Percentiles rank a stretch among this genome's conserved stretches.
phyloP scores from a whole-genome alignment of 805 yeast species.

The Yamadazyma sp. region DNA sequence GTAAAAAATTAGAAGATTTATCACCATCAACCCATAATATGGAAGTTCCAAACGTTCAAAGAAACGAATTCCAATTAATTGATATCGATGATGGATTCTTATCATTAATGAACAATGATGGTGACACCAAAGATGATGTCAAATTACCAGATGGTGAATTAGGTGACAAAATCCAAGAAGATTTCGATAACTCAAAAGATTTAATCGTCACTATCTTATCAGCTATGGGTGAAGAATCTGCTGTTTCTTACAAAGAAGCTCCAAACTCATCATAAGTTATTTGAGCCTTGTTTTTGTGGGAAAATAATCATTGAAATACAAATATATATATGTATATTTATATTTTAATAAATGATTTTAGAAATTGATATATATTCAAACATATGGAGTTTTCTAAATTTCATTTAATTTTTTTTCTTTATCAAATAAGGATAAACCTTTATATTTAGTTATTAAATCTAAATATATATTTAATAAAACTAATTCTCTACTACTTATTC shows the following conservation, averaged over 20 bases:
- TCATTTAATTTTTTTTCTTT: too few species aligned
- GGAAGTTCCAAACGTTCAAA: slow-evolving; percentile 97
- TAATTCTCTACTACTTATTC: too few species aligned
- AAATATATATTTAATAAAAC: too few species aligned
- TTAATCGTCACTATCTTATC: slow-evolving; percentile 93
- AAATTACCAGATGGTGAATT: slow-evolving; percentile 97
- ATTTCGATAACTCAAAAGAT: slow-evolving; percentile 98
- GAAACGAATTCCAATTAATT: slow-evolving; percentile 95
- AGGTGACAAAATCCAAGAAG: slow-evolving; percentile 88
- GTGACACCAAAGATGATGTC: slow-evolving; percentile 99
- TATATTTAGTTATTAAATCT: too few species aligned
- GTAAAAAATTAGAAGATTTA: slow-evolving; percentile 98
- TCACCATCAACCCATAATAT: slow-evolving; percentile 99
- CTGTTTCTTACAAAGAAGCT: slow-evolving; percentile 97
- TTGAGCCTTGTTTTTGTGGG: neutral
- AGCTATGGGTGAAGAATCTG: slow-evolving; percentile 99
- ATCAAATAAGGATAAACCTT: too few species aligned
- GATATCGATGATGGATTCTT: slow-evolving; percentile 98
- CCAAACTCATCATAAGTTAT: slow-evolving; percentile 53
- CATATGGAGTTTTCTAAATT: too few species aligned
- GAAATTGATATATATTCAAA: neutral
- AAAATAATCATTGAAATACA: slow-evolving; percentile 2
- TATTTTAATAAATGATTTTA: slow-evolving; percentile 1
- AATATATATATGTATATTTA: neutral
- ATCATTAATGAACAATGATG: slow-evolving; percentile 93